Evolutionary conservation across 2,329 filamentous ascomycete species (phyloP), one percentile per base, ranked within the genome.

Genomic region (Colletotrichum neosansevieriae): DNA sequence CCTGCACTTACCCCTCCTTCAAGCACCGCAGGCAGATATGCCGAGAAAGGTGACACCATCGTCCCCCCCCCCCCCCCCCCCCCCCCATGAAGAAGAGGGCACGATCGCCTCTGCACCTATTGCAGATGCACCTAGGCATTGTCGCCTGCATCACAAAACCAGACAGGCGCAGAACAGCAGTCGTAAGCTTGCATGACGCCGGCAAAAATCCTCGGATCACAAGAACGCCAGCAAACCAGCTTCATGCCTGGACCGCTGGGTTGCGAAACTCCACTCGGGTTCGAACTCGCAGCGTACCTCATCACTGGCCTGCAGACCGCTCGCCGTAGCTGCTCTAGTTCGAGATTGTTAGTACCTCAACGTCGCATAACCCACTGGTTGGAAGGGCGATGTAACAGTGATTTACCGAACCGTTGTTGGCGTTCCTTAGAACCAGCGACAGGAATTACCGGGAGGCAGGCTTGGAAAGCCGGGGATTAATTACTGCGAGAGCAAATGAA

Each of bases 361-460:
- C 42, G 60, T 47, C 34, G 45, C 42, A 57, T 58, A 36, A 45
- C 21, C 38, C 32, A 44, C 54, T 21, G n/a, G 49, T 51, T 54
- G 29, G 53, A 29, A 54, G 42, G 44, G 56, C 66, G 49, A 69
- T 69, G 66, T 69, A 69, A 69, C 66, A 7, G 42, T 54, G 61
- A 34, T 49, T 60, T 15, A 13, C 36, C 56, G 61, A 69, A 60
- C 56, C 66, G 19, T 51, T 54, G 40, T 40, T 38, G 57, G 17
- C 40, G 40, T 32, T 17, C n/a, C 49, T 42, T 6, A 7, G 7
- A 13, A 42, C 49, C 34, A 32, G 49, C 15, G 49, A 50, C 47
- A 50, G 49, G 66, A 32, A 59, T 34, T 6, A 17, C 17, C 65
- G 40, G 54, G 54, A 56, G 10, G 11, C 34, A 56, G 29, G 61